Base-by-base conservation (phyloP, 192 early-diverging fungal genomes). In the Spizellomyces sp. region DNA sequence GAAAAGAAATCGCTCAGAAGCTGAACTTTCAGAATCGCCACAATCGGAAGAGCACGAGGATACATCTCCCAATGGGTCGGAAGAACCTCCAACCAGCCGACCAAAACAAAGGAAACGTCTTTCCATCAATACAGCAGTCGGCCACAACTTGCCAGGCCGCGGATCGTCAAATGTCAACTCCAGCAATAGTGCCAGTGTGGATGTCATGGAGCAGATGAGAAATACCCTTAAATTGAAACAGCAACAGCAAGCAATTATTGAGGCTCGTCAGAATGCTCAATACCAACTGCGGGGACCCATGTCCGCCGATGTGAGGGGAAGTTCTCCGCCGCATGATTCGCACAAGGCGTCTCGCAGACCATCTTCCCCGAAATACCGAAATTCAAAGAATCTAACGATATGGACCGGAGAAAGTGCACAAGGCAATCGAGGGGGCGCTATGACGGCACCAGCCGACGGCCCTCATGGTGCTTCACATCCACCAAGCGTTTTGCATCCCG, bases 221-320 rank as follows among this genome's bases (percentile, higher is more conserved):
- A 80, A 80, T 6, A 80, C 79, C 4, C 62, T 86, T 14, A 81
- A 79, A 64, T 62, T 89, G 43, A 87, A 84, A 62, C 84, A 89
- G 74, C 87, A 88, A 69, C 87, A 89, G 72, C 83, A 86, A 68
- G 84, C 87, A 12, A 83, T 89, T 59, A 87, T 86, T 64, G 87
- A 87, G 48, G 76, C 83, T 17, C 76, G 85, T 66, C 81, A 84
- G 48, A 70, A 70, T 44, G 69, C 54, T 19, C 70, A 66, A 19
- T 61, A 62, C 12, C 75, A 74, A 22, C 66, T 68, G 42, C 54
- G 76, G 7, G 66, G 70, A 14, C 15, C 66, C 2, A 65, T 62
- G 68, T 68, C 57, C 1, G 70, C 70, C 0, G 50, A 72, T 45
- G 48, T 50, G 21, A 36, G 58, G 19, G 58, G 42, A 41, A 17